Base-by-base conservation (phyloP, 495 filamentous ascomycete species). In the Collariella sp. region DNA sequence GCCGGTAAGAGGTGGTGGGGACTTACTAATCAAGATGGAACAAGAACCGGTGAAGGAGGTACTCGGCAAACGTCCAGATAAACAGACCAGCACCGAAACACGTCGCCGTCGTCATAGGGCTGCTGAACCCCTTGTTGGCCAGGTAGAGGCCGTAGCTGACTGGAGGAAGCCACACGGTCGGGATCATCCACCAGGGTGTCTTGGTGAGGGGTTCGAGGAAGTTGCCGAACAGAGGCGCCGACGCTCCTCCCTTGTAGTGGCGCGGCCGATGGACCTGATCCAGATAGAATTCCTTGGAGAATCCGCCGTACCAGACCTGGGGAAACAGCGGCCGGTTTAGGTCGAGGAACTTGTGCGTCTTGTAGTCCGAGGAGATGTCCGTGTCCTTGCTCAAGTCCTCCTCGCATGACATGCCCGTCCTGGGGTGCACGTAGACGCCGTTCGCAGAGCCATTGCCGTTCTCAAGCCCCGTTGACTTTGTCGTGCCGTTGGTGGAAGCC, bases 151-250 rank as follows among this genome's bases (percentile, higher is more conserved):
- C 89, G 64, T 88, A 95, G 13, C 72, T 60, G n/a, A 93, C 79
- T 11, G 72, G 74, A 18, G 94, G 94, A n/a, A 91, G 64, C 94
- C 94, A 99, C 9, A 95, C 39, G 0, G 79, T 73, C 11, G 94
- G 94, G 13, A 97, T 78, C 41, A 93, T 65, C 81, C 84, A 97
- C 90, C 91, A 97, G 6, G 91, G 80, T 7, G 94, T 97, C 73
- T 90, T 87, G 68, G 85, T 88, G 23, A 99, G 73, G 7, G 94
- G 94, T 70, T 99, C 94, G 11, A 99, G 77, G 71, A 97, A 93
- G 70, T 99, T 99, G 39, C 94, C 94, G 70, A 99, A 99, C 26
- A 99, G 70, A 7, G 93, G 94, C 29, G 94, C 93, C 5, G 90
- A 95, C 53, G 83, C 82, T 38, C 93, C 93, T 48, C 89, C 89